A percentile compares a stretch with the other conserved stretches of the same genome.
Evolutionary conservation across 345 rosid genomes (phyloP).

Genomic region (Gossypium turneri): DNA sequence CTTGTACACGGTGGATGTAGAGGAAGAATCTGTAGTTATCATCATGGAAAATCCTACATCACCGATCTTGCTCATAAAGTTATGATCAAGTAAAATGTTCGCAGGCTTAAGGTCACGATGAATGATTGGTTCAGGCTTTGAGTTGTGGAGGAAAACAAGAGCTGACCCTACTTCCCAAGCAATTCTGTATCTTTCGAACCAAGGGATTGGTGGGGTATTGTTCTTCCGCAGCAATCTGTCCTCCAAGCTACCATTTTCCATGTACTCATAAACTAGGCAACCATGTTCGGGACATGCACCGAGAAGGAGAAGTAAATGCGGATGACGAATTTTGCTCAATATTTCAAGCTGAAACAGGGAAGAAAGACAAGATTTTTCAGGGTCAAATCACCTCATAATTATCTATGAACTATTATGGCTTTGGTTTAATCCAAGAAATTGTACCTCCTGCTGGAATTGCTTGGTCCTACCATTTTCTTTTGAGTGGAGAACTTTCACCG

Average conservation of each 20-base stretch:
- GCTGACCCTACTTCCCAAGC: slow-evolving; percentile 93
- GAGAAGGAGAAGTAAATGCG: slow-evolving; percentile 82
- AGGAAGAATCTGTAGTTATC: slow-evolving; percentile 36
- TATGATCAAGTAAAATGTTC: slow-evolving; percentile 75
- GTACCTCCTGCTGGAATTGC: slow-evolving; percentile 84
- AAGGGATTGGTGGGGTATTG: slow-evolving; percentile 58
- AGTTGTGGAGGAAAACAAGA: slow-evolving; percentile 71
- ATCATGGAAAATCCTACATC: slow-evolving; percentile 83
- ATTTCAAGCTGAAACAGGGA: slow-evolving; percentile 57
- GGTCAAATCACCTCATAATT: neutral
- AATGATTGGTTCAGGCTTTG: slow-evolving; percentile 68
- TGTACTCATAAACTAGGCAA: slow-evolving; percentile 74
- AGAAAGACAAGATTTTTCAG: slow-evolving; percentile 7
- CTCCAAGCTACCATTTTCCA: slow-evolving; percentile 88
- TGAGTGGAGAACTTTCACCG: slow-evolving; percentile 82
- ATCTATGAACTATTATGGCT: no score
- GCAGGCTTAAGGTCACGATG: slow-evolving; percentile 93
- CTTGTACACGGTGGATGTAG: slow-evolving; percentile 32
- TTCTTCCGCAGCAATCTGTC: slow-evolving; percentile 49
- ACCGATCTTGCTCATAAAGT: slow-evolving; percentile 84
- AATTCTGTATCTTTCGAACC: slow-evolving; percentile 70
- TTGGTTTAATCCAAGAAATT: slow-evolving; percentile 6
- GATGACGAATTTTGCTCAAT: slow-evolving; percentile 79
- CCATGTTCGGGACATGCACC: slow-evolving; percentile 81
- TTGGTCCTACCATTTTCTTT: slow-evolving; percentile 47